Evolutionary conservation across 805 yeast species (phyloP), one percentile per base, ranked within the genome.

Genomic region (Candida odintsovae): DNA sequence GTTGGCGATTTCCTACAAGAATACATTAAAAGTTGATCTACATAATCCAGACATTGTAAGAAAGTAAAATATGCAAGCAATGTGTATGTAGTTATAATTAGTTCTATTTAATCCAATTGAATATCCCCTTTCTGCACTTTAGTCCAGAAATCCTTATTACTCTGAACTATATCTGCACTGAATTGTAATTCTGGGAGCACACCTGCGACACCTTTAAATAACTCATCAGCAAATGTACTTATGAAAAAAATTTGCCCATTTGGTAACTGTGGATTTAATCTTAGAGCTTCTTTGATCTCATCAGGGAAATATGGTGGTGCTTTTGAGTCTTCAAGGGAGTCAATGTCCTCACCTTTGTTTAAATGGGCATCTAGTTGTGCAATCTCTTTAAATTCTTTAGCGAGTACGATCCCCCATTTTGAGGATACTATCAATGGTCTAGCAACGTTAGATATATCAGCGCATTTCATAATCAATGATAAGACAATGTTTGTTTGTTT

Each of bases 401-500:
- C 75, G 38, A 90, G 72, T n/a, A 83, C 78, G 50, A 78, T 68
- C 5, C 96, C 97, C 97, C 97, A 90, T 66, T 84, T 82, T 1
- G 87, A 77, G 20, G 92, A 83, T 3, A 88, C 78, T 33, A 76
- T 68, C 47, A 87, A 68, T 5, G 90, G 89, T 50, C 98, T 71
- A 10, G 96, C 80, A 20, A 90, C 97, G 63, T 94, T 94, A 23
- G 96, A 87, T 40, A 94, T 89, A 67, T 94, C 99, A 3, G 98
- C 97, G 65, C 96, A 89, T 69, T 94, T 94, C 50, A 94, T 80
- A 50, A 92, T 73, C 49, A 90, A 67, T 22, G 87, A 76, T 39
- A 84, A 72, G 35, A 89, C 66, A 52, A 86, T 72, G 47, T 57
- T 57, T 52, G 69, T 52, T 36, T 53, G 58, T 40, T 56, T 56